Conservation (phyloP, 1,284 basidiomycete species). For the Ceratobasidium sp. region DNA sequence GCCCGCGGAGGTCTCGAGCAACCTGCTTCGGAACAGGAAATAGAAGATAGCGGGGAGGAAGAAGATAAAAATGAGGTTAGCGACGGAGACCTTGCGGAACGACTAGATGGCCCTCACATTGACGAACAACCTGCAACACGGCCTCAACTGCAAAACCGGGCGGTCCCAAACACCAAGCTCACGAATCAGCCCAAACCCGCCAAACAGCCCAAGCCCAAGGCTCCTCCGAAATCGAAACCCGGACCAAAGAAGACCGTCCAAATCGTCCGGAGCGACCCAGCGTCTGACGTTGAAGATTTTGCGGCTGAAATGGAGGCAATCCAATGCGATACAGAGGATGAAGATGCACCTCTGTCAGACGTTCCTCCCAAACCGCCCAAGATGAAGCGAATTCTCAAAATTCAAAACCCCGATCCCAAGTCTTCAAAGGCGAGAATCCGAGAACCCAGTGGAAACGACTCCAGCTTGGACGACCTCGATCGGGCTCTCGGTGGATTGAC, state of each 20-base stretch:
- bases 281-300: conserved; percentile 39
- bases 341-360: neutral
- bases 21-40: conserved; percentile 50
- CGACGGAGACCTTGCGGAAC: conserved; percentile 1
- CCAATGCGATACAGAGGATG: conserved; percentile 27
- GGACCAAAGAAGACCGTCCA: neutral
- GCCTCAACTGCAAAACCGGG: neutral
- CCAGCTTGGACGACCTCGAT: conserved; percentile 1
- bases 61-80: neutral
- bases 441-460: neutral
- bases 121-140: neutral
- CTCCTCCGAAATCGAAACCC: conserved; percentile 2
- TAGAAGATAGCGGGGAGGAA: conserved; percentile 47
- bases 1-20: conserved; percentile 56
- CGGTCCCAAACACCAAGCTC: neutral
- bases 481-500: conserved; percentile 6
- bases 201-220: neutral
- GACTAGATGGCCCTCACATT: neutral
- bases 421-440: neutral
- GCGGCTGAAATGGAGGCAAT: conserved; percentile 43
- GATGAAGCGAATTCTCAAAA: neutral
- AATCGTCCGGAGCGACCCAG: neutral
- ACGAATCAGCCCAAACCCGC: neutral
- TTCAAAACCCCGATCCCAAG: neutral
- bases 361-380: neutral